Base-by-base conservation (phyloP, 495 filamentous ascomycete species). In the Penicillium coffeae region DNA sequence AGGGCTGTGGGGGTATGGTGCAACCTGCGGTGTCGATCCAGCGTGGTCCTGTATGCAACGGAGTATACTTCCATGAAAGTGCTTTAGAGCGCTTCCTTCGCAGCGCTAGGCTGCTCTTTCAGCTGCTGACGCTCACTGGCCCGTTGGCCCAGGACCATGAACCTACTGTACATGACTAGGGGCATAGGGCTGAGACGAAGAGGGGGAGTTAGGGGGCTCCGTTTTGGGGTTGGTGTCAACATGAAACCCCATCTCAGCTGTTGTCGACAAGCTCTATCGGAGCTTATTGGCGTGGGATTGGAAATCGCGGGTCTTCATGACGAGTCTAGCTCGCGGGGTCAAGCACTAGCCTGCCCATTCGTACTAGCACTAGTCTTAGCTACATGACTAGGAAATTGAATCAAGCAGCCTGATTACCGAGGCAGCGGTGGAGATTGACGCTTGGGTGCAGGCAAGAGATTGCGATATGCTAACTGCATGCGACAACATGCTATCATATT, bases 71-170 rank as follows among this genome's bases (percentile, higher is more conserved):
- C n/a, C n/a, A n/a, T n/a, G n/a, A n/a, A n/a, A n/a, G n/a, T n/a
- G n/a, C n/a, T n/a, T 6, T 0, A 4, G 15, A 18, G 12, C 30
- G 2, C 8, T 13, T 35, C 8, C 30, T 30, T 30, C 5, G 18
- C 19, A 18, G 27, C 27, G 12, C 34, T 54, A 60, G 59, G 59
- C 59, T 50, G 4, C 42, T 35, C 22, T 42, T 63, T 63, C 53
- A 62, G 59, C 56, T 59, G 56, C 51, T 60, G 59, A 60, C 56
- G 56, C 43, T 48, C 40, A 47, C 27, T 42, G 32, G 38, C 46
- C 8, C 27, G 32, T 54, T 49, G 25, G 4, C 32, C 39, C n/a
- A 25, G 38, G 45, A 43, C 15, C 21, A 38, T 45, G 42, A 43
- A 20, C 1, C 19, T n/a, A n/a, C n/a, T n/a, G n/a, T n/a, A n/a